Conservation (phyloP, 1,284 basidiomycete genomes). For the Abortiporus biennis region DNA sequence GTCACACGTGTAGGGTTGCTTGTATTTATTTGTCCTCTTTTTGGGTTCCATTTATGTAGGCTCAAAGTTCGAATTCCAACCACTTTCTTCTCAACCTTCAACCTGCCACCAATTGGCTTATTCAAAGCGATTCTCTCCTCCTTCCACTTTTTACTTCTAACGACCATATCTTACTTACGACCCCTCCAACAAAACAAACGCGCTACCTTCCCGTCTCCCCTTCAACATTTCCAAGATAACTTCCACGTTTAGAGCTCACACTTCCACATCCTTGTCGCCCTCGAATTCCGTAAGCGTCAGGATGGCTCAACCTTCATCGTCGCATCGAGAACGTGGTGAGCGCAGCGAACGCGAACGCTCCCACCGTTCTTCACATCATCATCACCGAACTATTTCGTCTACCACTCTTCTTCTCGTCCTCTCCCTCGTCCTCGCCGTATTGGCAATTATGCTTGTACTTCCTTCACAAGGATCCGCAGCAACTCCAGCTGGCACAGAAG, state of each 20-base stretch:
- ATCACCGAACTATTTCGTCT: conserved; percentile 81
- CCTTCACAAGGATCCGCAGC: conserved; percentile 39
- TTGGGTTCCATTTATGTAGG: conserved; percentile 6
- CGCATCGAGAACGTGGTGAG: conserved; percentile 64
- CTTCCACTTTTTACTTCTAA: not conserved
- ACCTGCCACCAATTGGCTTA: too few relatives aligned
- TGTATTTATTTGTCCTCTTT: conserved; percentile 5
- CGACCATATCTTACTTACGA: not conserved
- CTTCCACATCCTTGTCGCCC: conserved; percentile 71
- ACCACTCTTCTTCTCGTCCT: conserved; percentile 79
- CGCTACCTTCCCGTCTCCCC: conserved; percentile 12
- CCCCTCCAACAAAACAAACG: not conserved
- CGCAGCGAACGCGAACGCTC: conserved; percentile 52
- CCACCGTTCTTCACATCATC: conserved; percentile 57
- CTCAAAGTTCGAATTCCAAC: conserved; percentile 6
- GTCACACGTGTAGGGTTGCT: conserved; percentile 5
- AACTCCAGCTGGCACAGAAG: conserved; percentile 21
- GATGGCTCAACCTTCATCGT: conserved; percentile 83
- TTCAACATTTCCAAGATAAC: conserved; percentile 31
- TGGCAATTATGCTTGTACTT: conserved; percentile 80
- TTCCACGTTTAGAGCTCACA: conserved; percentile 56
- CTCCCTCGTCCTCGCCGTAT: conserved; percentile 74
- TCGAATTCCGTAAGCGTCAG: conserved; percentile 64
- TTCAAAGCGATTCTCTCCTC: too few relatives aligned
- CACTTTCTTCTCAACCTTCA: not conserved